Percentiles rank a stretch among this genome's conserved stretches.
phyloP scores from a whole-genome alignment of 1,284 basidiomycete species.

The Trametes versicolor region DNA sequence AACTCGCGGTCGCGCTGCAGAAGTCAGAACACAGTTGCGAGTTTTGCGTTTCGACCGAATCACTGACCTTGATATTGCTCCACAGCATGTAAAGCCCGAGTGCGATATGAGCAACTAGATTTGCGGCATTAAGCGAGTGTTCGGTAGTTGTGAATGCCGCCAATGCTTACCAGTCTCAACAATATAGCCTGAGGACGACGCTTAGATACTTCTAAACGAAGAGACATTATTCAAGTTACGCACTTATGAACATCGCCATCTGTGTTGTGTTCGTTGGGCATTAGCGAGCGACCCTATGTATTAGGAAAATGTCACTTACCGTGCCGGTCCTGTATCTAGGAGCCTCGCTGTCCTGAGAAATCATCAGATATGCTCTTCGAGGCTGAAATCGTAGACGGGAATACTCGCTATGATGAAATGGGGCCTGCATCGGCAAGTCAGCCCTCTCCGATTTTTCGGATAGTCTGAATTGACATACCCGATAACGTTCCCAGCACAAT shows the following conservation, averaged over 20 bases:
- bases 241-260: slow-evolving; percentile 36
- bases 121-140: not conserved
- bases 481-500: slow-evolving; percentile 35
- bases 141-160: not conserved
- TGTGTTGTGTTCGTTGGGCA: not conserved
- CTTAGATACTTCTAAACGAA: not conserved
- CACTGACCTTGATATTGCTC: slow-evolving; percentile 33
- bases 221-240: not conserved
- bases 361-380: not conserved
- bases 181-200: slow-evolving; percentile 26
- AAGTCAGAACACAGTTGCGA: not conserved
- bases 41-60: no score
- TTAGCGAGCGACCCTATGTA: not conserved
- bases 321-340: slow-evolving; percentile 27
- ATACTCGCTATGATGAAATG: slow-evolving; percentile 33
- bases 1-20: slow-evolving; percentile 32
- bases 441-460: not conserved
- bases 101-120: slow-evolving; percentile 27
- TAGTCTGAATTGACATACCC: slow-evolving; percentile 11
- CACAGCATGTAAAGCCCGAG: slow-evolving; percentile 36
- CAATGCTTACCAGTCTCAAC: slow-evolving; percentile 30
- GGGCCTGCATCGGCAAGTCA: slow-evolving; percentile 15
- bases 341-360: slow-evolving; percentile 26
- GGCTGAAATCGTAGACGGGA: not conserved
- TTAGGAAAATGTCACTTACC: not conserved